A percentile compares a stretch with the other conserved stretches of the same genome.
Conservation (phyloP, 257 asterid genomes). For the Rauvolfia tetraphylla region DNA sequence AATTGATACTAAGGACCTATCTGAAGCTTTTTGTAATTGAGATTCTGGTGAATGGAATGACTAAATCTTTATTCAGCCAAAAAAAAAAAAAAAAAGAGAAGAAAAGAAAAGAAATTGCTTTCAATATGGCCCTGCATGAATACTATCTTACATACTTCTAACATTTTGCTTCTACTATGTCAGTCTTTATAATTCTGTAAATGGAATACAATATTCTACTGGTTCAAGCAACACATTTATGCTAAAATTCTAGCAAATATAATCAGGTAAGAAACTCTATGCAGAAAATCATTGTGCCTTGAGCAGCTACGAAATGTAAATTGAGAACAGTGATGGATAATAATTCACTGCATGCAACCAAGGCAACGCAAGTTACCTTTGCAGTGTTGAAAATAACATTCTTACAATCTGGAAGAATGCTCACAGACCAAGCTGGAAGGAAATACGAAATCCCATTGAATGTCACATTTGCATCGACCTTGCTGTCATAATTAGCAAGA, state of each 20-base stretch:
- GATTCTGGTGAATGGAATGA: too few relatives aligned
- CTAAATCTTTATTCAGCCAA: too few relatives aligned
- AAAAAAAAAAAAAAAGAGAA: too few relatives aligned
- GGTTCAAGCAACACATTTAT: too few relatives aligned
- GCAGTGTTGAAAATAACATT: conserved; percentile 75
- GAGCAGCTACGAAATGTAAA: neutral
- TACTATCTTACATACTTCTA: too few relatives aligned
- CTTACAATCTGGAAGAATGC: conserved; percentile 79
- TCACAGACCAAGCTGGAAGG: conserved; percentile 89
- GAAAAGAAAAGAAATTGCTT: too few relatives aligned
- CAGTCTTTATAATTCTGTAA: too few relatives aligned
- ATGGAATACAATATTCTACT: neutral
- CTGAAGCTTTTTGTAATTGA: too few relatives aligned
- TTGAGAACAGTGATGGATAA: neutral
- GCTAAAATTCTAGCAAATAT: neutral
- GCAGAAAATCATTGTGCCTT: neutral
- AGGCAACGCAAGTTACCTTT: conserved; percentile 39
- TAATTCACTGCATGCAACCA: neutral
- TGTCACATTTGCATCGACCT: conserved; percentile 50
- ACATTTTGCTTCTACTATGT: too few relatives aligned
- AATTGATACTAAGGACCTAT: too few relatives aligned
- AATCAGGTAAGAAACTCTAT: neutral
- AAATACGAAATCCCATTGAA: conserved; percentile 62
- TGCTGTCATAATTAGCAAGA: conserved; percentile 68
- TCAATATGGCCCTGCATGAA: too few relatives aligned